Base-by-base conservation (phyloP, 208 protist genomes). In the Crithidia mellificae region DNA sequence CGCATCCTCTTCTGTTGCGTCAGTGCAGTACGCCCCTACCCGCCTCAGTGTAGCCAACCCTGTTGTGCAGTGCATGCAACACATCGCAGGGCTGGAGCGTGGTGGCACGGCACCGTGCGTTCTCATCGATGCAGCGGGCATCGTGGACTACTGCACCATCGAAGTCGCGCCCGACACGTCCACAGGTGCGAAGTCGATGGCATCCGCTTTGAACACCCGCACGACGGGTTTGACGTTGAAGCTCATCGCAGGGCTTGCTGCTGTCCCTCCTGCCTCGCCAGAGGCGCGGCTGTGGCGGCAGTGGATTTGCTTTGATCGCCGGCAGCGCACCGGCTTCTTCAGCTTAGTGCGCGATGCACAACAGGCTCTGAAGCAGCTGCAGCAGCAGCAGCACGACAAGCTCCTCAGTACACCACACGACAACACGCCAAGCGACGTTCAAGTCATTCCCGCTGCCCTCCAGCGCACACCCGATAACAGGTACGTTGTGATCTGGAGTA, bases 141-240 rank as follows among this genome's bases (percentile, higher is more conserved):
- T 88, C 43, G 56, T 92, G 5, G 83, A 92, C 72, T 92, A 90
- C 71, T 78, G 78, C 49, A 68, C 71, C 17, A 72, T 92, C 39
- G 77, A 80, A 36, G 32, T 49, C 24, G 46, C 32, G 11, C 15
- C 51, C 2, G n/a, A 32, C 24, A 36, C 9, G 2, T 9, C n/a
- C 24, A 27, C 17, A n/a, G n/a, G n/a, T n/a, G n/a, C n/a, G n/a
- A n/a, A n/a, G 6, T 2, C 43, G 4, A 19, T 65, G 30, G 34
- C 58, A 12, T 6, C 41, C 14, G n/a, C 30, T 14, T 32, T 34
- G 30, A 27, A 6, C 7, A 24, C 25, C 36, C 50, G n/a, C n/a
- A n/a, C n/a, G n/a, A n/a, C 29, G n/a, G 64, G 63, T 2, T 38
- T 79, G 9, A 73, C 76, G 11, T 69, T 92, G 62, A 76, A 68